Evolutionary conservation across 768 basidiomycete genomes (phyloP).

Genomic region (Pleurotus citrinopileatus): DNA sequence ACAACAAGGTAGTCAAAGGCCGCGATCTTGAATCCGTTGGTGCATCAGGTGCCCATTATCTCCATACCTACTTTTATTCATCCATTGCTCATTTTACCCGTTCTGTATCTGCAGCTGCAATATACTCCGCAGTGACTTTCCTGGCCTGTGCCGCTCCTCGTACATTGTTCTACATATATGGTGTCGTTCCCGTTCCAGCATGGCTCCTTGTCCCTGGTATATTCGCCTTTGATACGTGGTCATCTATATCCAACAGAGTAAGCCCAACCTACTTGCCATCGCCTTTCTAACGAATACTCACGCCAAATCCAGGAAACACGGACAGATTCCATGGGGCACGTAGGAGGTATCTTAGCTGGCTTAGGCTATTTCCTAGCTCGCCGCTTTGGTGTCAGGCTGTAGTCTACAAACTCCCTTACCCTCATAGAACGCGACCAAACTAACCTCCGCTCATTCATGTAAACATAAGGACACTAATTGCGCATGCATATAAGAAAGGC

Average conservation of each 20-base stretch:
- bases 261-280: constrained; percentile 11
- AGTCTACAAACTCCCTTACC: neutral
- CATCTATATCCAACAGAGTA: constrained; percentile 37
- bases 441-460: neutral
- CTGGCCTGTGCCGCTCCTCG: constrained; percentile 70
- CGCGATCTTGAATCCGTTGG: constrained; percentile 48
- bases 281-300: neutral
- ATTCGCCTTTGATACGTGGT: constrained; percentile 58
- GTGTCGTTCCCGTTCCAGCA: constrained; percentile 75
- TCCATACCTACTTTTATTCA: constrained; percentile 21
- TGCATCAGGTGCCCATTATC: constrained; percentile 84
- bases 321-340: constrained; percentile 64
- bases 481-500: neutral
- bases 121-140: constrained; percentile 68
- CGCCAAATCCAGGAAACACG: constrained; percentile 37
- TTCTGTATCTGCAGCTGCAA: constrained; percentile 47
- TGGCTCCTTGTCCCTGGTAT: constrained; percentile 72
- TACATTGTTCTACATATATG: constrained; percentile 68
- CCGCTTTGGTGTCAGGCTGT: constrained; percentile 29
- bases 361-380: constrained; percentile 48
- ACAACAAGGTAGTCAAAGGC: constrained; percentile 38
- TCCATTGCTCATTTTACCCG: neutral
- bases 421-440: neutral
- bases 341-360: constrained; percentile 65
- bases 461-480: neutral